Percentiles rank a stretch among this genome's conserved stretches.
phyloP scores from a whole-genome alignment of 2,329 filamentous ascomycete genomes.

The Albophoma yamanashiensis region DNA sequence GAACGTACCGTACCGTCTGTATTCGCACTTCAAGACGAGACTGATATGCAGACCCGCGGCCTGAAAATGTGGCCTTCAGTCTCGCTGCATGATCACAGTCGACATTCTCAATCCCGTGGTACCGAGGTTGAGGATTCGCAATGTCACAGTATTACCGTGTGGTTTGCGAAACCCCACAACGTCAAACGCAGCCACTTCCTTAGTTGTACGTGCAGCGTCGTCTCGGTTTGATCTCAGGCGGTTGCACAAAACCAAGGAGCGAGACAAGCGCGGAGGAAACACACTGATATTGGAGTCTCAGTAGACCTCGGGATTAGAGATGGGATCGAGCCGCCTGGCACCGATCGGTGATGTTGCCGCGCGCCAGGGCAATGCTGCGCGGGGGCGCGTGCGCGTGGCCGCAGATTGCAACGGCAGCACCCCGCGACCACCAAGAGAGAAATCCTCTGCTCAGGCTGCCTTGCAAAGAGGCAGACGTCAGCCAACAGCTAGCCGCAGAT shows the following conservation, averaged over 20 bases:
- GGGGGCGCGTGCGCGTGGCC: background rate
- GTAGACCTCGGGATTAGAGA: background rate
- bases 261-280: background rate
- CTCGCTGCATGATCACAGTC: background rate
- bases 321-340: background rate
- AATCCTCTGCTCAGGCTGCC: background rate
- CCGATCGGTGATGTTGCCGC: background rate
- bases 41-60: background rate
- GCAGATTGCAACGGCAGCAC: background rate
- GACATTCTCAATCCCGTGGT: background rate
- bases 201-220: background rate
- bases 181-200: background rate
- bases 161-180: background rate
- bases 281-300: background rate
- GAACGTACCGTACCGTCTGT: background rate
- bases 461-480: background rate
- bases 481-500: background rate
- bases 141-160: background rate
- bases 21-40: background rate
- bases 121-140: background rate
- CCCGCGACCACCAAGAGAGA: background rate
- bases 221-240: background rate
- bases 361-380: background rate
- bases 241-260: background rate
- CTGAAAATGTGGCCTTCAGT: background rate